phyloP scores from a whole-genome alignment of 164 flowering plant genomes.

The Berberis vulgaris region DNA sequence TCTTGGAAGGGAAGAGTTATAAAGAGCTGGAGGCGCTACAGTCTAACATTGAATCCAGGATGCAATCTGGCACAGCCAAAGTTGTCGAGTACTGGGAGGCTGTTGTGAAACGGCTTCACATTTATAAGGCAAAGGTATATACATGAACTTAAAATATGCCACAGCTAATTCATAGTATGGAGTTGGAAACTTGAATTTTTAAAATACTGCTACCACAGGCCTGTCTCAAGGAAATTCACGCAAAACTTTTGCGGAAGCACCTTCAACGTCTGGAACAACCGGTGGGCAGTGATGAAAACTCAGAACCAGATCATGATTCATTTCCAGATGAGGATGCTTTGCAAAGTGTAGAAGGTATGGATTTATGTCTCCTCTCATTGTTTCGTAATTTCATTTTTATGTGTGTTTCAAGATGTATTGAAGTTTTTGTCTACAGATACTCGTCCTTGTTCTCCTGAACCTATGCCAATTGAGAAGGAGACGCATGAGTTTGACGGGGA shows the following conservation, averaged over 20 bases:
- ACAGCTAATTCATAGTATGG: not conserved
- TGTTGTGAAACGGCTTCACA: conserved; percentile 80
- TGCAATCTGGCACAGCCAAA: conserved; percentile 89
- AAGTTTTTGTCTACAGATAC: conserved; percentile 20
- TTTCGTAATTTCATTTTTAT: not conserved
- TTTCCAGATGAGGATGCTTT: conserved; percentile 37
- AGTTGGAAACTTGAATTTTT: not conserved
- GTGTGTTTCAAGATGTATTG: not conserved
- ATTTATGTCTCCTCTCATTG: not conserved
- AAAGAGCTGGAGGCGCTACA: conserved; percentile 59
- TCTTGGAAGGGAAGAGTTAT: conserved; percentile 61
- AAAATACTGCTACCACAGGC: conserved; percentile 44
- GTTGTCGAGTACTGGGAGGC: conserved; percentile 99
- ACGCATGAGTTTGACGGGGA: conserved; percentile 47
- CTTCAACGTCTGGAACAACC: conserved; percentile 68
- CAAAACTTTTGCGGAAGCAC: conserved; percentile 67
- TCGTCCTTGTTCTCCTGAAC: conserved; percentile 52
- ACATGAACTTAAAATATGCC: not conserved
- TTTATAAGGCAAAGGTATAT: conserved; percentile 86
- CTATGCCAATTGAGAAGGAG: conserved; percentile 25
- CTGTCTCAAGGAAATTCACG: conserved; percentile 83
- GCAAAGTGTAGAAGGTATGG: conserved; percentile 40
- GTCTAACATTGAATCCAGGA: conserved; percentile 54
- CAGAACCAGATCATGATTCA: conserved; percentile 25
- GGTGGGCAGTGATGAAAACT: conserved; percentile 25